These are phyloP conservation scores for Quercus variabilis DNA, from an alignment of 306 rosid genomes.

Conservation along the genomic window DNA sequence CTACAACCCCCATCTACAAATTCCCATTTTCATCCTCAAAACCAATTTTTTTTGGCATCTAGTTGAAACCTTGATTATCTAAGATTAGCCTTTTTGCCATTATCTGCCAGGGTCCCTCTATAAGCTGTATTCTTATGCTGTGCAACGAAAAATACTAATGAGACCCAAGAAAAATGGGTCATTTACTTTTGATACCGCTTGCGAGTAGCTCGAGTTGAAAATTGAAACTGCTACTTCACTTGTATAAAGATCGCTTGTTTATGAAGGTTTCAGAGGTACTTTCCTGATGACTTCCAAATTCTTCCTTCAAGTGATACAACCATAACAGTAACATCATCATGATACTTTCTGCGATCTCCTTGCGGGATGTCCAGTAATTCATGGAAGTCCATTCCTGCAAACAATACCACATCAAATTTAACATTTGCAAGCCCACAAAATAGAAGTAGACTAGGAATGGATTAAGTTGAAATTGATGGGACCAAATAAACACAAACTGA, in stretches of 20 bases:
- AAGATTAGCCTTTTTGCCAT: constrained; percentile 28
- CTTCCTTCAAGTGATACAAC: constrained; percentile 98
- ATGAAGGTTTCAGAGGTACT: constrained; percentile 57
- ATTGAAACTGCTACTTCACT: constrained; percentile 22
- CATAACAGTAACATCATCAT: constrained; percentile 98
- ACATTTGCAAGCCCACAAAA: neutral
- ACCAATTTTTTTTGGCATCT: constrained; percentile 42
- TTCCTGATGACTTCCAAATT: constrained; percentile 99
- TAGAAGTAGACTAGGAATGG: neutral
- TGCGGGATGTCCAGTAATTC: constrained; percentile 96
- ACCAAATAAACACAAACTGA: neutral
- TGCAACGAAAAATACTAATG: constrained; percentile 20
- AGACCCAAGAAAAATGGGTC: constrained; percentile 58
- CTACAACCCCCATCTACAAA: constrained; percentile 38
- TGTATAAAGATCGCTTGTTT: constrained; percentile 22
- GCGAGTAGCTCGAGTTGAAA: constrained; percentile 27
- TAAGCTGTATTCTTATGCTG: constrained; percentile 36
- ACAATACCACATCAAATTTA: neutral
- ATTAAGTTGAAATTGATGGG: neutral
- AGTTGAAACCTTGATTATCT: constrained; percentile 25
- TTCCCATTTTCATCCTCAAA: constrained; percentile 36
- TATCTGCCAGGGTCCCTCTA: constrained; percentile 28
- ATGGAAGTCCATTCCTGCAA: constrained; percentile 95
- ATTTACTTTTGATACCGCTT: constrained; percentile 39
- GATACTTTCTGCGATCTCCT: constrained; percentile 96